Evolutionary conservation across 495 filamentous ascomycete species (phyloP).

Genomic region (Tuber brumale): DNA sequence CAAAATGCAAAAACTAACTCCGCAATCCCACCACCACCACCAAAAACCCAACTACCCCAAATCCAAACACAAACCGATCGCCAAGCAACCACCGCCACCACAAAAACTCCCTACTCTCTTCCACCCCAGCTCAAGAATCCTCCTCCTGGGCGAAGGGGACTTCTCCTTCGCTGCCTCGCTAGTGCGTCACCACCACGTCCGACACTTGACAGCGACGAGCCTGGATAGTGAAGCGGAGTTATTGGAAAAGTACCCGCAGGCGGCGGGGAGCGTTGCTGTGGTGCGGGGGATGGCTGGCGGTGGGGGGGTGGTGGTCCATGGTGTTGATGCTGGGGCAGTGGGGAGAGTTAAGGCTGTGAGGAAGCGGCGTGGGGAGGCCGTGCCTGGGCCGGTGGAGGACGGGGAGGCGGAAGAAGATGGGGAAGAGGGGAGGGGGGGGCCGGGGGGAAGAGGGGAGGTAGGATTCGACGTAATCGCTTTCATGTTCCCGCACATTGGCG

Average conservation of each 20-base stretch:
- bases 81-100: slow-evolving; percentile 41
- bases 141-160: slow-evolving; percentile 89
- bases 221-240: slow-evolving; percentile 33
- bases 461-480: slow-evolving; percentile 73
- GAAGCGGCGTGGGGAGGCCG: slow-evolving; percentile 40
- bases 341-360: not conserved
- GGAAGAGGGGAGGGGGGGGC: slow-evolving; percentile 28
- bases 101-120: slow-evolving; percentile 66
- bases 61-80: slow-evolving; percentile 7
- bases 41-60: slow-evolving; percentile 11
- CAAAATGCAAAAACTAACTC: slow-evolving; percentile 19
- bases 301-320: slow-evolving; percentile 46
- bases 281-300: not conserved
- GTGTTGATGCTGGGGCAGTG: slow-evolving; percentile 49
- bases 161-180: slow-evolving; percentile 82
- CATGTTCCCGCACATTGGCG: slow-evolving; percentile 95
- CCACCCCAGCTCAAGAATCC: slow-evolving; percentile 59
- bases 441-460: slow-evolving; percentile 37
- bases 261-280: slow-evolving; percentile 46
- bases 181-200: slow-evolving; percentile 62
- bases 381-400: slow-evolving; percentile 44
- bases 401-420: slow-evolving; percentile 37
- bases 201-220: slow-evolving; percentile 51
- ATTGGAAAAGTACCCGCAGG: slow-evolving; percentile 70
- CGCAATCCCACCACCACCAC: slow-evolving; percentile 3